Conservation (phyloP, 257 asterid species). For the Petrea volubilis region DNA sequence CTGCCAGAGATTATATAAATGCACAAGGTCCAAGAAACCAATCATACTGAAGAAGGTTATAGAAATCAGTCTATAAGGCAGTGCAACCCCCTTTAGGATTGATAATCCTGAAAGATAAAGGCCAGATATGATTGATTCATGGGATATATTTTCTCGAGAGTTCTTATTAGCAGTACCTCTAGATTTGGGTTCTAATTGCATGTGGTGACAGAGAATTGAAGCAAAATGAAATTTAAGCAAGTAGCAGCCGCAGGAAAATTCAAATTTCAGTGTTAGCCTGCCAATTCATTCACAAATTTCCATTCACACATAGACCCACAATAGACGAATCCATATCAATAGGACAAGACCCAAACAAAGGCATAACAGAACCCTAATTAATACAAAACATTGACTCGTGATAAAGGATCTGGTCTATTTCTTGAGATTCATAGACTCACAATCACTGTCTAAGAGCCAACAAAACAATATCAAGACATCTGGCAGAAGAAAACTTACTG, state of each 20-base stretch:
- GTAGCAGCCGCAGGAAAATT: conserved; percentile 27
- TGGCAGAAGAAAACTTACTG: conserved; percentile 59
- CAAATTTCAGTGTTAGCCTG: too few relatives aligned
- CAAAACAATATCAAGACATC: conserved; percentile 12
- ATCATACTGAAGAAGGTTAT: neutral
- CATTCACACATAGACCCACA: too few relatives aligned
- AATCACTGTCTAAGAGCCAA: too few relatives aligned
- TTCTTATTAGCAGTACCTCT: neutral
- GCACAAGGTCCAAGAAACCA: neutral
- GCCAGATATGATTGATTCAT: conserved; percentile 10
- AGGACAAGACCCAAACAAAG: conserved; percentile 2
- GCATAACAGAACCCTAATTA: neutral
- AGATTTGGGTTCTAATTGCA: conserved; percentile 1
- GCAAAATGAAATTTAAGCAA: conserved; percentile 14
- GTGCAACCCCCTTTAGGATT: neutral
- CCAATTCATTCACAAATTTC: too few relatives aligned
- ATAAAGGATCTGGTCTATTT: conserved; percentile 5
- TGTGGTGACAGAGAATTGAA: conserved; percentile 5
- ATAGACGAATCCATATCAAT: too few relatives aligned
- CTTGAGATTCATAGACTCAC: neutral
- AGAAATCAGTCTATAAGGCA: conserved; percentile 4
- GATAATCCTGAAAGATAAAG: conserved; percentile 7
- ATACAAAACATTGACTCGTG: neutral
- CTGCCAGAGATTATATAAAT: neutral
- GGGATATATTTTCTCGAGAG: neutral